Percentiles rank a stretch among this genome's conserved stretches.
phyloP scores from a whole-genome alignment of 2,329 filamentous ascomycete species.

The Aureobasidium melanogenum region DNA sequence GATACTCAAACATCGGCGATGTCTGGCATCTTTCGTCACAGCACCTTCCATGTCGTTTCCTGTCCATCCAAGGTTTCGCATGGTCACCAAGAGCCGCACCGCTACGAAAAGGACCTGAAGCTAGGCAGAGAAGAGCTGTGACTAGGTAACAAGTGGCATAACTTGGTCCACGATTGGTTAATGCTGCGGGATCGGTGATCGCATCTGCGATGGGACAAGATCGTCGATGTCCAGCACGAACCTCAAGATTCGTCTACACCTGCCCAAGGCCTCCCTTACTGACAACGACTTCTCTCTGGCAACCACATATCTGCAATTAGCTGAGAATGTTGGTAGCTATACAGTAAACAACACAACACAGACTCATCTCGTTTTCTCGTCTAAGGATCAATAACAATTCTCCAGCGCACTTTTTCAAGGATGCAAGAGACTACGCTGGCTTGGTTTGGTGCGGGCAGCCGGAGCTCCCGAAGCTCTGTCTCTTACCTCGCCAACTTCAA shows the following conservation, averaged over 20 bases:
- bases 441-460: neutral
- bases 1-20: neutral
- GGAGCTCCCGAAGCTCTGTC: neutral
- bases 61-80: neutral
- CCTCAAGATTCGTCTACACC: neutral
- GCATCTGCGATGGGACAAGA: neutral
- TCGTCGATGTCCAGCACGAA: neutral
- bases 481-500: neutral
- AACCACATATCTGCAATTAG: neutral
- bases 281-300: neutral
- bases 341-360: neutral
- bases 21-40: neutral
- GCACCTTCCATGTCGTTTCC: neutral
- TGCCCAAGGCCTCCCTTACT: neutral
- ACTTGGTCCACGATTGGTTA: neutral
- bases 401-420: neutral
- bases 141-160: neutral
- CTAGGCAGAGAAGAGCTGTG: neutral
- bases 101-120: neutral
- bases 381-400: neutral
- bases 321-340: neutral
- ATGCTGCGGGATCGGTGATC: neutral
- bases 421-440: neutral
- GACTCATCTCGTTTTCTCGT: neutral
- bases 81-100: neutral